Evolutionary conservation across 1,139 yeast species (phyloP).

Genomic region (Wickerhamomyces sp.): DNA sequence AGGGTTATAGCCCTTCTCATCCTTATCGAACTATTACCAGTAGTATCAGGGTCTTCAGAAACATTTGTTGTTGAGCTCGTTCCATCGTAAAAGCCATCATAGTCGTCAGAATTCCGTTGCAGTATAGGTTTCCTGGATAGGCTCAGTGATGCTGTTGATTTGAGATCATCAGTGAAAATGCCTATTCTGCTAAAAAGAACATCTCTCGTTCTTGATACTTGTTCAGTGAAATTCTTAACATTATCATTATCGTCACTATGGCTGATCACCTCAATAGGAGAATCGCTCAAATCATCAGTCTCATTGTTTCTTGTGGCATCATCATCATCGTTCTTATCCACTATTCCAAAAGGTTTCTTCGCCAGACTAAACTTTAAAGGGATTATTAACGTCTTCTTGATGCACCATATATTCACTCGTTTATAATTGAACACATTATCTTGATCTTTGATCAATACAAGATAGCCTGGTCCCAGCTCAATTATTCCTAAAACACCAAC

Average conservation of each 20-base stretch:
- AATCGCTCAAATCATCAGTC: background rate
- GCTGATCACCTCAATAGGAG: background rate
- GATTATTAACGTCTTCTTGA: conserved; percentile 21
- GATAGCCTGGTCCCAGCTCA: conserved; percentile 25
- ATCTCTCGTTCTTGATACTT: conserved; percentile 13
- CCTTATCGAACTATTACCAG: conserved; percentile 13
- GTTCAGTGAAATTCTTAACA: conserved; percentile 3
- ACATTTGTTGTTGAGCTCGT: conserved; percentile 2
- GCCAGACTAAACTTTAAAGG: conserved; percentile 24
- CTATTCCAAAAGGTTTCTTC: conserved; percentile 7
- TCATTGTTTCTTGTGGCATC: background rate
- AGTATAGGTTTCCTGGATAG: conserved; percentile 13
- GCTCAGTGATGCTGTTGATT: conserved; percentile 21
- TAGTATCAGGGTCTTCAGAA: background rate
- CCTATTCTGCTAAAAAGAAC: conserved; percentile 23
- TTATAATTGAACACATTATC: conserved; percentile 12
- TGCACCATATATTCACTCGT: conserved; percentile 17
- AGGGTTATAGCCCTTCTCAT: conserved; percentile 21
- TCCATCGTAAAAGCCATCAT: conserved; percentile 5
- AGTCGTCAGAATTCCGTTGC: conserved; percentile 8
- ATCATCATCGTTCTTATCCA: background rate
- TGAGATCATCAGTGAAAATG: conserved; percentile 22
- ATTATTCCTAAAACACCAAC: conserved; percentile 24
- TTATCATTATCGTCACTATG: background rate
- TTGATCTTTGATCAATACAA: conserved; percentile 22